These are phyloP conservation scores for Lavandula angustifolia DNA, from an alignment of 257 asterid genomes.

Conservation along the genomic window DNA sequence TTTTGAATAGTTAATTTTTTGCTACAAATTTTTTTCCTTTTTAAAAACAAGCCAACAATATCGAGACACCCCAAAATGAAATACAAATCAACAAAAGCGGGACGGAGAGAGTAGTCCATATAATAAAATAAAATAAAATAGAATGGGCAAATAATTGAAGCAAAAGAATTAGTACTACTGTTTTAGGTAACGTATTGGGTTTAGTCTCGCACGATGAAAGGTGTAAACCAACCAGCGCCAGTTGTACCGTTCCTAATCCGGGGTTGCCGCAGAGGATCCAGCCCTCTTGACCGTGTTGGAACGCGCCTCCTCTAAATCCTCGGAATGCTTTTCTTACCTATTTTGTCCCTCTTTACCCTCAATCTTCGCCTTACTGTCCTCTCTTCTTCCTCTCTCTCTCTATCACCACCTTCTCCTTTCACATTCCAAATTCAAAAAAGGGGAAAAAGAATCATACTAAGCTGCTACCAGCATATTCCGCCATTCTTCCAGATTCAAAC, in stretches of 20 bases:
- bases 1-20: no score
- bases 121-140: no score
- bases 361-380: conserved; percentile 38
- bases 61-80: no score
- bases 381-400: conserved; percentile 3
- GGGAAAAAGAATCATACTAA: conserved; percentile 6
- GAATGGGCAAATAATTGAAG: no score
- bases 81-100: no score
- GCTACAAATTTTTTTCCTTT: no score
- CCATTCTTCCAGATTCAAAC: conserved; percentile 29
- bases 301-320: conserved; percentile 27
- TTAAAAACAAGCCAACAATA: no score
- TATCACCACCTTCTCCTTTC: not conserved
- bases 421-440: conserved; percentile 7
- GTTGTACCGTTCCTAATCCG: conserved; percentile 1
- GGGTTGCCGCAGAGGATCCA: conserved; percentile 24
- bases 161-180: no score
- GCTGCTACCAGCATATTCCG: conserved; percentile 23
- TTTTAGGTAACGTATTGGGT: no score
- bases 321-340: conserved; percentile 19
- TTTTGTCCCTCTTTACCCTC: conserved; percentile 28
- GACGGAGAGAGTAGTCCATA: no score
- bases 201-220: no score
- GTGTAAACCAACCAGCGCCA: not conserved
- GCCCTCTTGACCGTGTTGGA: conserved; percentile 13